Base-by-base conservation (phyloP, 768 basidiomycete species). In the Roridomyces roridus region DNA sequence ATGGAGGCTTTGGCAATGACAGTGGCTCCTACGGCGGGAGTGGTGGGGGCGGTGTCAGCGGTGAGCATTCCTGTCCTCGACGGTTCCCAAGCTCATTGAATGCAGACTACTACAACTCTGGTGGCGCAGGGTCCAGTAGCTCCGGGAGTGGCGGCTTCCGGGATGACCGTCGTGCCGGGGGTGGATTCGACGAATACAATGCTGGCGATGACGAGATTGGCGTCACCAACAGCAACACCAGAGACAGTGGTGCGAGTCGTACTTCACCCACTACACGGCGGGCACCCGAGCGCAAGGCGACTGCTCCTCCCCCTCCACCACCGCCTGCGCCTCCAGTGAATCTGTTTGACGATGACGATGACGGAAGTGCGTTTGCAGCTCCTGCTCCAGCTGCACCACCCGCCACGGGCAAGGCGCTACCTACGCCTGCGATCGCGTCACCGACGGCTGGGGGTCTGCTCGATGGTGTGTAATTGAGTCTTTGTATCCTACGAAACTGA, bases 151-250 rank as follows among this genome's bases (percentile, higher is more conserved):
- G 71, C 54, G 70, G 69, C 35, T 92, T 89, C 74, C 78, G 83
- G 46, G 91, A 93, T 58, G 77, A 72, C 28, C 70, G 72, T 8
- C 72, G 84, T 36, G 75, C 85, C 15, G 76, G 79, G 51, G 82
- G 47, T 20, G 54, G 84, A 23, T 98, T 86, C 62, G 96, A 98
- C 66, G 96, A 98, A 70, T 99, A 99, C 71, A 92, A 96, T 62
- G 97, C 96, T 12, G 96, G 96, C 2, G 94, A 94, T 55, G 96
- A 98, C 57, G 94, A 96, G 59, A 68, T 77, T 29, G 59, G 71
- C 17, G 51, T 69, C 14, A 62, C 55, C 17, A 59, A 70, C 41
- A 68, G 74, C 39, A 59, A 70, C 41, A 68, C 74, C 39, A 64
- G 72, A 3, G 11, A 34, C 4, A 3, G 31, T 34, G 31, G 11